Percentiles rank a stretch among this genome's conserved stretches.
Conservation (phyloP, 768 basidiomycete genomes). For the Lactarius vividus region DNA sequence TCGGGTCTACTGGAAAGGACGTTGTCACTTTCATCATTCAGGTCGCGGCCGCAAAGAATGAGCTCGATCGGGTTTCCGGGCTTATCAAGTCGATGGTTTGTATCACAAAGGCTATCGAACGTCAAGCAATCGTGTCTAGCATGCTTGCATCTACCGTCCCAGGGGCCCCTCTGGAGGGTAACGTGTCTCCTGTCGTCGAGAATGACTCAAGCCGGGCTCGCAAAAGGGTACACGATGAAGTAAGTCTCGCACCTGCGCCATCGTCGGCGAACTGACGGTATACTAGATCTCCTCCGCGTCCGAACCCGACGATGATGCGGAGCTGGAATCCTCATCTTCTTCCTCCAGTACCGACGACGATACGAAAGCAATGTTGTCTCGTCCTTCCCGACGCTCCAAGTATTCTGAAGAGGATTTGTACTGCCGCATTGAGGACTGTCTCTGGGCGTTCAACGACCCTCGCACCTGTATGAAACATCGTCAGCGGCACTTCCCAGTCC, state of each 20-base stretch:
- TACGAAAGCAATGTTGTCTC: background rate
- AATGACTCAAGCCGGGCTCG: background rate
- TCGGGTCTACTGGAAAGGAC: background rate
- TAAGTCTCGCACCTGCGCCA: background rate
- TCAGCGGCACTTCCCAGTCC: background rate
- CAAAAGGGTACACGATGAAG: conserved; percentile 8
- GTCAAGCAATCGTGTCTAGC: background rate
- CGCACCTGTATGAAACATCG: conserved; percentile 5
- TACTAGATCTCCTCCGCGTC: conserved; percentile 6
- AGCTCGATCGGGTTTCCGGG: background rate
- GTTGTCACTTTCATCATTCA: background rate
- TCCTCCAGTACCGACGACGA: background rate
- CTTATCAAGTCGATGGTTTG: background rate
- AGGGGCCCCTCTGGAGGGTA: background rate
- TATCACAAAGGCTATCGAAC: conserved; percentile 6
- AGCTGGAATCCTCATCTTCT: background rate
- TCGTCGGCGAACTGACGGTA: background rate
- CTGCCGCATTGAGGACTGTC: conserved; percentile 12
- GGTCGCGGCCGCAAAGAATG: background rate
- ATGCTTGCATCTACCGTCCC: background rate
- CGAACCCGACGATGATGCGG: background rate
- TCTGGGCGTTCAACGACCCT: conserved; percentile 1
- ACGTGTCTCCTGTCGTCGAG: background rate
- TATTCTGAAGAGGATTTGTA: conserved; percentile 10
- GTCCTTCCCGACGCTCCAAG: background rate